Percentiles rank a stretch among this genome's conserved stretches.
Conservation (phyloP, 148 eudicot genomes). For the Beta vulgaris region DNA sequence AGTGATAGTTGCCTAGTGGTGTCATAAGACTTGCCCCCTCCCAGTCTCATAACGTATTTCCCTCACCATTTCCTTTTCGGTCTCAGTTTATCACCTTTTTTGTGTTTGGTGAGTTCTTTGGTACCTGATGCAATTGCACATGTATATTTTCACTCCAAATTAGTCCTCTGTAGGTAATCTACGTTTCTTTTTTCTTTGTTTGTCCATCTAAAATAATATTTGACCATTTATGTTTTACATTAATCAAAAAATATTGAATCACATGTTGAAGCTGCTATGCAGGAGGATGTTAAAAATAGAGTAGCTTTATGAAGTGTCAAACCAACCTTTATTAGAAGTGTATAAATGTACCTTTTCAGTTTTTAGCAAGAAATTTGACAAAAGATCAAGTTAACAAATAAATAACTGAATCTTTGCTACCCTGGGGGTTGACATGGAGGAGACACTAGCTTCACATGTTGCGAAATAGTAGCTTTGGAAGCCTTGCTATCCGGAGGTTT, state of each 20-base stretch:
- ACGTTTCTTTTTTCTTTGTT: neutral
- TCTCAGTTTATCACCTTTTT: neutral
- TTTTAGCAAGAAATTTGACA: too few species aligned
- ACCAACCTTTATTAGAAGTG: too few species aligned
- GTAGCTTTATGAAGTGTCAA: neutral
- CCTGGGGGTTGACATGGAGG: too few species aligned
- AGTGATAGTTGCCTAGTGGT: neutral
- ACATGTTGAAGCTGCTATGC: neutral
- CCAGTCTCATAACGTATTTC: neutral
- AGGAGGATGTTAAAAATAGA: neutral
- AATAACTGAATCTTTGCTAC: too few species aligned
- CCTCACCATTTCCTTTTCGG: neutral
- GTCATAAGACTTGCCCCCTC: neutral
- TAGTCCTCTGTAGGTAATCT: neutral
- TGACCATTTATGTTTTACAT: neutral
- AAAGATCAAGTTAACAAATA: too few species aligned
- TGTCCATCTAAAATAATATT: neutral
- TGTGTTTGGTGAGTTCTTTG: neutral
- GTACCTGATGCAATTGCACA: neutral
- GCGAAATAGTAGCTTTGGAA: too few species aligned
- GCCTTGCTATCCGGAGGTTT: neutral
- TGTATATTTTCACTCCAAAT: neutral
- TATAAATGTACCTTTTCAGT: too few species aligned
- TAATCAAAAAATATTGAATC: neutral
- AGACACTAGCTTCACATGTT: too few species aligned